Percentiles rank a stretch among this genome's conserved stretches.
Evolutionary conservation across 768 basidiomycete genomes (phyloP).

Genomic region (Auricularia heimuer): DNA sequence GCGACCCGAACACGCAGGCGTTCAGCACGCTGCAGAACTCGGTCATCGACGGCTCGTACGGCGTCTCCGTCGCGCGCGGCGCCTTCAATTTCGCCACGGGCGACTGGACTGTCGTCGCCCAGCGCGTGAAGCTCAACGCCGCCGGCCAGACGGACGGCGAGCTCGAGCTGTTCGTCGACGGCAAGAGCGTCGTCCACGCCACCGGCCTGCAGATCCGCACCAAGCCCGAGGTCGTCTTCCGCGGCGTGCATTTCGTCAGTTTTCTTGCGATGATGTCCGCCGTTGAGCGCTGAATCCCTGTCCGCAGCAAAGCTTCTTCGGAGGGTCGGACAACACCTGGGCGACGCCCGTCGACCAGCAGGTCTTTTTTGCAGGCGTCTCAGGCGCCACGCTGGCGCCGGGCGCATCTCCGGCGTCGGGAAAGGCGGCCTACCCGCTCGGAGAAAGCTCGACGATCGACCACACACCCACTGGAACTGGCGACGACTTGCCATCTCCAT

Average conservation of each 20-base stretch:
- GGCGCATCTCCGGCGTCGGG: neutral
- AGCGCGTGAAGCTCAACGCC: constrained; percentile 69
- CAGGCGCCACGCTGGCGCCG: constrained; percentile 40
- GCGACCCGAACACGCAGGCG: constrained; percentile 8
- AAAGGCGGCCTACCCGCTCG: neutral
- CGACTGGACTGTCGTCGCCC: constrained; percentile 52
- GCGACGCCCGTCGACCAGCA: constrained; percentile 57
- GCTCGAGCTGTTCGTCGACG: constrained; percentile 55
- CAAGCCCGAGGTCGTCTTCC: constrained; percentile 38
- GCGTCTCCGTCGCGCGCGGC: constrained; percentile 61
- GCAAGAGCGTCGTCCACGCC: constrained; percentile 52
- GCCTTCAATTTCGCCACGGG: constrained; percentile 55
- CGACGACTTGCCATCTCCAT: neutral
- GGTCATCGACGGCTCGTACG: constrained; percentile 44
- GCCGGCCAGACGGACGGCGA: constrained; percentile 61
- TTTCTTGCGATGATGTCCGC: neutral
- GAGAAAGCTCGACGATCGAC: neutral
- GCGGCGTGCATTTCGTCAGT: constrained; percentile 47
- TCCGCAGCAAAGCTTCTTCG: constrained; percentile 59
- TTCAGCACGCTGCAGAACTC: constrained; percentile 23
- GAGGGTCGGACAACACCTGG: constrained; percentile 37
- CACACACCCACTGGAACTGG: neutral
- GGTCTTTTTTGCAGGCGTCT: constrained; percentile 61
- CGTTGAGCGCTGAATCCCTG: neutral
- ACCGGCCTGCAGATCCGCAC: constrained; percentile 49